Evolutionary conservation across 140 eudicot genomes (phyloP), one percentile per base, ranked within the genome.

Genomic region (Bidens hawaiensis): DNA sequence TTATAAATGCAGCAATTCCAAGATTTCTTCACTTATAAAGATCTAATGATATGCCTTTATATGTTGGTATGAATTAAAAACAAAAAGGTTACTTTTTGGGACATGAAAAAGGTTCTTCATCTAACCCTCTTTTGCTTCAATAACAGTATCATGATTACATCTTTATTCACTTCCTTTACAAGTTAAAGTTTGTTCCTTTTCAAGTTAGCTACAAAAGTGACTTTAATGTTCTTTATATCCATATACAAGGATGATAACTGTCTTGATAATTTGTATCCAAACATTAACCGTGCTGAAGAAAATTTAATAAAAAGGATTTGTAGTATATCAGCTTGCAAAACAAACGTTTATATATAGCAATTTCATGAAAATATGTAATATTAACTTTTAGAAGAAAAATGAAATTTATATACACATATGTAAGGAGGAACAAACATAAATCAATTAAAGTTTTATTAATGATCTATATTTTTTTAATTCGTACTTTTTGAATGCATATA

Each of bases 51-150:
- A 66, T 47, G 57, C 69, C 69, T 73, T 73, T 73, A 54, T 73
- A 25, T 55, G 33, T 65, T 65, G 73, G 73, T 73, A 57, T 56
- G 63, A 65, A 18, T 38, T 59, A 16, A 33, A 57, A 48, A 62
- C 62, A 15, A 58, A 74, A 74, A 42, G 69, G 58, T 48, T 49
- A 25, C 68, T 30, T 66, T 65, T 74, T 66, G 42, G 60, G 64
- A 38, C 42, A 49, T 74, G 77, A 74, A 66, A 74, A 73, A 66
- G 54, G 49, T 27, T 66, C 54, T 36, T 50, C 50, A 59, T 74
- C 74, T 74, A 74, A 74, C 63, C 48, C 18, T 60, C 69, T 50
- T 74, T 74, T 74, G 78, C 69, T 66, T 74, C 78, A 58, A 74
- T 74, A 74, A 74, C 78, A 66, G 38, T 66, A 48, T 48, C 68